Evolutionary conservation across 371 early-diverging fungal species (phyloP).

Genomic region (Zancudomyces culisetae): DNA sequence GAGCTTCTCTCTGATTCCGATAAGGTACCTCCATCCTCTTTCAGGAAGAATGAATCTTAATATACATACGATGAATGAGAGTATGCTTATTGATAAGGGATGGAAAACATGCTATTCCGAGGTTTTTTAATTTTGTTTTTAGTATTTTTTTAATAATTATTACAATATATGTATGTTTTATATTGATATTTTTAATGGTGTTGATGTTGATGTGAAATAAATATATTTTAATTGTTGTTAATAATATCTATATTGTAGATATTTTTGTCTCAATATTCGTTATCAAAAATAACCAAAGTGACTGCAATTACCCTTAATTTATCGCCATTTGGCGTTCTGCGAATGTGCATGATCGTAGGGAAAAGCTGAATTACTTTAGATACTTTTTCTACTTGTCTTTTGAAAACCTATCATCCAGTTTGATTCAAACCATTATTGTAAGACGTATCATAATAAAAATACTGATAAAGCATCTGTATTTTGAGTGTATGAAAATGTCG

Average conservation of each 20-base stretch:
- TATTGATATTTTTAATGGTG: too few species aligned
- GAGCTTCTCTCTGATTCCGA: slow-evolving; percentile 23
- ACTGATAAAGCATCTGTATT: too few species aligned
- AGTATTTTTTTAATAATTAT: too few species aligned
- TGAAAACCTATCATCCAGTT: slow-evolving; percentile 7
- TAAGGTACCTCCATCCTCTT: slow-evolving; percentile 15
- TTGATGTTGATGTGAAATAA: too few species aligned
- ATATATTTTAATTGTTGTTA: too few species aligned
- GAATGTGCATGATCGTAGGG: slow-evolving; percentile 57
- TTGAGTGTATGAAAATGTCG: neutral
- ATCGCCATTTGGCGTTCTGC: slow-evolving; percentile 50
- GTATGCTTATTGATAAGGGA: slow-evolving; percentile 15
- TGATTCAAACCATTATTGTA: neutral
- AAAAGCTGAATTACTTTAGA: slow-evolving; percentile 44
- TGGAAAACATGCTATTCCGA: too few species aligned
- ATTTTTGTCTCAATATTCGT: too few species aligned
- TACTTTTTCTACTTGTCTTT: slow-evolving; percentile 34
- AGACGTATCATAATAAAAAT: neutral
- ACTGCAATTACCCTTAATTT: slow-evolving; percentile 34
- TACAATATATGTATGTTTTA: too few species aligned
- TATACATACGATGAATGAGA: slow-evolving; percentile 21
- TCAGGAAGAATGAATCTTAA: slow-evolving; percentile 24
- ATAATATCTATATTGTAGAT: too few species aligned
- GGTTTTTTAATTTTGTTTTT: too few species aligned
- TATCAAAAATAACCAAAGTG: too few species aligned